These are phyloP conservation scores for Xylaria telfairii DNA, from an alignment of 495 filamentous ascomycete species.

Conservation along the genomic window DNA sequence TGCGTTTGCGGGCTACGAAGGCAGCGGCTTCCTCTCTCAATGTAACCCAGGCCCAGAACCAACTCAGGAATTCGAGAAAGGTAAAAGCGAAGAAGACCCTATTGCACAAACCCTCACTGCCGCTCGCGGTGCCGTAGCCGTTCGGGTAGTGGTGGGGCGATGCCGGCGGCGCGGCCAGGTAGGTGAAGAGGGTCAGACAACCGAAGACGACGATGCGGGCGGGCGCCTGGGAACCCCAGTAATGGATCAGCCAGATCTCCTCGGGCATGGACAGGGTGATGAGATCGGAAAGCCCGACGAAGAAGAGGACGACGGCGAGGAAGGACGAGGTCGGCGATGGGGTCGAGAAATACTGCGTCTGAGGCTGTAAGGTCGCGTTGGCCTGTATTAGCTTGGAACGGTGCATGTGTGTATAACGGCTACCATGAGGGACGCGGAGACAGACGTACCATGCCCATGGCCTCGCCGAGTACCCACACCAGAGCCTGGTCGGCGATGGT, in stretches of 20 bases:
- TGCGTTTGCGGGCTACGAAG: constrained; percentile 42
- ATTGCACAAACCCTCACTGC: constrained; percentile 72
- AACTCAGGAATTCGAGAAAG: constrained; percentile 82
- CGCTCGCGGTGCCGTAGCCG: constrained; percentile 40
- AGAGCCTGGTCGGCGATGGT: constrained; percentile 78
- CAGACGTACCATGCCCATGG: constrained; percentile 72
- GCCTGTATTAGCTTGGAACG: constrained; percentile 14
- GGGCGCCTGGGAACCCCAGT: constrained; percentile 76
- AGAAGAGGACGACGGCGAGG: constrained; percentile 70
- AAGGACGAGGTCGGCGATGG: constrained; percentile 73
- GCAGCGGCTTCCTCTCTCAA: constrained; percentile 57
- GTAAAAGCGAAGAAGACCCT: constrained; percentile 81
- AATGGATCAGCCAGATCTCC: constrained; percentile 62
- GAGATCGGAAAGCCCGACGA: constrained; percentile 74
- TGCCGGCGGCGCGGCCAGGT: constrained; percentile 53
- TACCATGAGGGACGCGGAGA: not conserved
- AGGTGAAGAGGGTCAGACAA: constrained; percentile 70
- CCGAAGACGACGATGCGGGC: constrained; percentile 72
- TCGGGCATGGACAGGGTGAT: constrained; percentile 73
- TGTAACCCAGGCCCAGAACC: constrained; percentile 80
- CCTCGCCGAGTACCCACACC: constrained; percentile 82
- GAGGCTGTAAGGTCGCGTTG: constrained; percentile 37
- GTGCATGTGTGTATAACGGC: not conserved
- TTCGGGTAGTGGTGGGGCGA: constrained; percentile 31
- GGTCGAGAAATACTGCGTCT: constrained; percentile 62